A percentile compares a stretch with the other conserved stretches of the same genome.
These are phyloP conservation scores for Mortierella sp. DNA, from an alignment of 371 early-diverging fungal species.

Conservation along the genomic window DNA sequence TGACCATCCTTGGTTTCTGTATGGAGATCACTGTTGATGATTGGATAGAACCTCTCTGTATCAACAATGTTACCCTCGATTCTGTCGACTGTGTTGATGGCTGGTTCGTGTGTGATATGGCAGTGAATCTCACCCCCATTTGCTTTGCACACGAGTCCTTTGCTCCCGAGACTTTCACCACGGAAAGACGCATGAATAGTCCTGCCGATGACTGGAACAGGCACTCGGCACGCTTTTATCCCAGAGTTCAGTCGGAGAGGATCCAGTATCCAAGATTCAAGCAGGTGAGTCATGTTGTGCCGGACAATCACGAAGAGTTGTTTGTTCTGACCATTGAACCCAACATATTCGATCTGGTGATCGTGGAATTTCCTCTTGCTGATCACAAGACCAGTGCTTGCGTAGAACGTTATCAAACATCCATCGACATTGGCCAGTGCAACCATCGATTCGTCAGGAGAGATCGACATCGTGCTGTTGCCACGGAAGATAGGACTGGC, in stretches of 20 bases:
- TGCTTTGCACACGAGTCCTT: constrained; percentile 25
- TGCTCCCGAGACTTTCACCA: constrained; percentile 6
- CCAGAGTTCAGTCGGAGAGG: constrained; percentile 41
- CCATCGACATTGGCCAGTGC: constrained; percentile 48
- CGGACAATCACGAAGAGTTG: constrained; percentile 34
- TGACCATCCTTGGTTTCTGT: neutral
- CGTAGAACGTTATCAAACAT: constrained; percentile 36
- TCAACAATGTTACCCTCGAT: too few species aligned
- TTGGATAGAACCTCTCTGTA: too few species aligned
- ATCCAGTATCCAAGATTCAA: constrained; percentile 29
- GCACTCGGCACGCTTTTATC: constrained; percentile 12
- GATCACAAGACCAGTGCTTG: constrained; percentile 38
- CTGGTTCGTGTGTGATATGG: constrained; percentile 24
- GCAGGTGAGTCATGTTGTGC: constrained; percentile 16
- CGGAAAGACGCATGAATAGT: constrained; percentile 25
- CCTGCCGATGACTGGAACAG: constrained; percentile 32
- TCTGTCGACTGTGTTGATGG: constrained; percentile 7
- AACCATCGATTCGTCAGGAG: constrained; percentile 42
- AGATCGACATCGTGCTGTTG: constrained; percentile 47
- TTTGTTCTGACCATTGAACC: constrained; percentile 5
- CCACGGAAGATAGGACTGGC: constrained; percentile 31
- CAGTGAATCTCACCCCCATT: constrained; percentile 28
- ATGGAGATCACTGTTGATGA: neutral
- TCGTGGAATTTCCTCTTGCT: constrained; percentile 36
- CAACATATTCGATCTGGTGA: constrained; percentile 35